Percentiles rank a stretch among this genome's conserved stretches.
phyloP scores from a whole-genome alignment of 768 basidiomycete genomes.

The Kwoniella shandongensis region DNA sequence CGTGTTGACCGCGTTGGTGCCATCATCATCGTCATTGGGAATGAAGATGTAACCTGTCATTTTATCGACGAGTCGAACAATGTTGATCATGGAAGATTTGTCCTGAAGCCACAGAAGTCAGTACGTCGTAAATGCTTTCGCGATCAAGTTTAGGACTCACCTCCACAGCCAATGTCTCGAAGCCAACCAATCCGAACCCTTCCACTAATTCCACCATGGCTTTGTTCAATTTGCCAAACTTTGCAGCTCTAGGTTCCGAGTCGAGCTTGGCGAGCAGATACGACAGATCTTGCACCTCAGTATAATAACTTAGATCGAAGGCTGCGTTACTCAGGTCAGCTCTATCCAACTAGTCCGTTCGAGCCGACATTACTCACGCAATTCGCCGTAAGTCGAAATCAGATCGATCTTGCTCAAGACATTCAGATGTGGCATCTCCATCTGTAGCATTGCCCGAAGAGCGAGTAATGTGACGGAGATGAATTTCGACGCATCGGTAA shows the following conservation, averaged over 20 bases:
- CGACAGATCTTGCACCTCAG: slow-evolving; percentile 92
- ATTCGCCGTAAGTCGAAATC: slow-evolving; percentile 82
- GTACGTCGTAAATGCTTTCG: not conserved
- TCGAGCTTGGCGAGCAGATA: slow-evolving; percentile 77
- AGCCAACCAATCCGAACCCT: slow-evolving; percentile 87
- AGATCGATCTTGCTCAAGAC: slow-evolving; percentile 95
- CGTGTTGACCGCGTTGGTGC: slow-evolving; percentile 59
- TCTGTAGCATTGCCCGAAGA: slow-evolving; percentile 93
- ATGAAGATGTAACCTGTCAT: slow-evolving; percentile 90
- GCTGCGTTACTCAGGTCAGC: slow-evolving; percentile 58
- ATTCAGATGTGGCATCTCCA: slow-evolving; percentile 97
- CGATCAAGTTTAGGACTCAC: slow-evolving; percentile 57
- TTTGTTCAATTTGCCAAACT: slow-evolving; percentile 77
- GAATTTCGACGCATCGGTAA: slow-evolving; percentile 94
- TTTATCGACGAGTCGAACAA: slow-evolving; percentile 79
- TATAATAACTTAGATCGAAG: slow-evolving; percentile 96
- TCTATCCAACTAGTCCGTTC: not conserved
- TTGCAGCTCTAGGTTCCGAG: slow-evolving; percentile 61
- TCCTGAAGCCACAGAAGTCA: slow-evolving; percentile 62
- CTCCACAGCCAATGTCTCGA: slow-evolving; percentile 96
- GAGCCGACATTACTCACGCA: slow-evolving; percentile 62
- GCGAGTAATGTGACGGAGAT: slow-evolving; percentile 87
- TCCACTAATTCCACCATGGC: slow-evolving; percentile 90
- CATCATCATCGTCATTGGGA: slow-evolving; percentile 54
- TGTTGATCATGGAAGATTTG: slow-evolving; percentile 88